Base-by-base conservation (phyloP, 352 stramenopile species). In the Sclerospora graminicola region DNA sequence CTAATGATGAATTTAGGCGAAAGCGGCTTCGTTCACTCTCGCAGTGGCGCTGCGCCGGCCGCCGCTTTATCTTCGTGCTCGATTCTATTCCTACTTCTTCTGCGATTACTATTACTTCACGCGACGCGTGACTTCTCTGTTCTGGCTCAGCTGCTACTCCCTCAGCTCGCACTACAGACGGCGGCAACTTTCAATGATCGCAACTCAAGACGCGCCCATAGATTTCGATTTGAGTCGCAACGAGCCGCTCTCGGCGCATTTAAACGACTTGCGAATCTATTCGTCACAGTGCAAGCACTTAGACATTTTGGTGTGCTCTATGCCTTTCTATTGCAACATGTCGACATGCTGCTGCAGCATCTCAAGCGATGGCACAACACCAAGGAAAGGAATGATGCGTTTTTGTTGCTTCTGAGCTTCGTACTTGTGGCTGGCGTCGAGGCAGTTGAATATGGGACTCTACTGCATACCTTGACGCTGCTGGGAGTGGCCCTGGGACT, bases 251-350 rank as follows among this genome's bases (percentile, higher is more conserved):
- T 64, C 24, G 69, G 69, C 38, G 76, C 57, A 1, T 31, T 52
- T 11, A 63, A 58, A 8, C 58, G 70, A 15, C 47, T 83, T 6
- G 57, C 60, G 20, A 61, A 61, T 40, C 66, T 68, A 33, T 84
- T 63, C 48, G 40, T 84, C 14, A 54, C 60, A 8, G 55, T 54
- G 6, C 66, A 76, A n/a, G 69, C 76, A 28, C 54, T 88, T 18
- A 57, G 71, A 23, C 70, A 84, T 37, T 88, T 85, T 23, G 76
- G 72, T 1, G 58, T 81, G 41, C 51, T 85, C n/a, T 78, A 85
- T 35, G 72, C 70, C 36, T 83, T 88, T 37, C 45, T 88, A 39
- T 40, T 88, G 27, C 69, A 84, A 45, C 59, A 75, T 55, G 41
- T 64, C 16, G 63, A 60, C 19, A 31, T 63, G 33, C 39, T 88